A percentile compares a stretch with the other conserved stretches of the same genome.
Conservation (phyloP, 805 yeast species). For the Yarrowia keelungensis region DNA sequence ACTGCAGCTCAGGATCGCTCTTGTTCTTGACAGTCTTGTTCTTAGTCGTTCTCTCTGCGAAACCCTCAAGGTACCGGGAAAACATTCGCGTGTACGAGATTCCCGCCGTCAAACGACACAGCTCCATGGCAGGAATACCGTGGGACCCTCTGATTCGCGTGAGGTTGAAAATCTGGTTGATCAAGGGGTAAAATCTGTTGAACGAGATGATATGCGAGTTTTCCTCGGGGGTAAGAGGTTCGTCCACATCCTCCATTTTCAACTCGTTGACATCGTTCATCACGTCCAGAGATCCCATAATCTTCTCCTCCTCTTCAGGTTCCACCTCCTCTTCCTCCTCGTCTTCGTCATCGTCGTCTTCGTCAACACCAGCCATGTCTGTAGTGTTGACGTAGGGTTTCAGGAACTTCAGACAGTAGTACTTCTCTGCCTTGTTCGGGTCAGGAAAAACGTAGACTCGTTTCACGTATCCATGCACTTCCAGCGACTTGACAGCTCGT, state of each 20-base stretch:
- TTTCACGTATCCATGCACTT: constrained; percentile 46
- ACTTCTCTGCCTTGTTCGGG: constrained; percentile 44
- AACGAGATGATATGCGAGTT: constrained; percentile 43
- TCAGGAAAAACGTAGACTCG: constrained; percentile 48
- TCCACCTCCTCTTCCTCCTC: constrained; percentile 44
- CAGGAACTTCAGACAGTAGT: constrained; percentile 50
- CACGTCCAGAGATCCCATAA: constrained; percentile 43
- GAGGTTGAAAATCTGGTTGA: constrained; percentile 65
- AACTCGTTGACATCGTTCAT: constrained; percentile 16
- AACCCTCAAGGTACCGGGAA: constrained; percentile 58
- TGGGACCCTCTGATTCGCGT: constrained; percentile 53
- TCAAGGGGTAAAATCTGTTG: constrained; percentile 67
- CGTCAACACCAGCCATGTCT: constrained; percentile 47
- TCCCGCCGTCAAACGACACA: constrained; percentile 62
- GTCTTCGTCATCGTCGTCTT: constrained; percentile 46
- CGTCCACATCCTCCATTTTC: constrained; percentile 40
- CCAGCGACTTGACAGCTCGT: constrained; percentile 45
- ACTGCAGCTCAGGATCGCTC: constrained; percentile 48
- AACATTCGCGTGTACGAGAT: constrained; percentile 59
- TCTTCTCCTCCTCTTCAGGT: constrained; percentile 45
- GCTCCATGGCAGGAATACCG: constrained; percentile 69
- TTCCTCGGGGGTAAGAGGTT: constrained; percentile 1
- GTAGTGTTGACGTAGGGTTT: constrained; percentile 48
- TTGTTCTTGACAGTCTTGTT: constrained; percentile 45
- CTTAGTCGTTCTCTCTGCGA: constrained; percentile 52